These are phyloP conservation scores for Penicillium argentinense DNA, from an alignment of 495 filamentous ascomycete species.

Conservation along the genomic window DNA sequence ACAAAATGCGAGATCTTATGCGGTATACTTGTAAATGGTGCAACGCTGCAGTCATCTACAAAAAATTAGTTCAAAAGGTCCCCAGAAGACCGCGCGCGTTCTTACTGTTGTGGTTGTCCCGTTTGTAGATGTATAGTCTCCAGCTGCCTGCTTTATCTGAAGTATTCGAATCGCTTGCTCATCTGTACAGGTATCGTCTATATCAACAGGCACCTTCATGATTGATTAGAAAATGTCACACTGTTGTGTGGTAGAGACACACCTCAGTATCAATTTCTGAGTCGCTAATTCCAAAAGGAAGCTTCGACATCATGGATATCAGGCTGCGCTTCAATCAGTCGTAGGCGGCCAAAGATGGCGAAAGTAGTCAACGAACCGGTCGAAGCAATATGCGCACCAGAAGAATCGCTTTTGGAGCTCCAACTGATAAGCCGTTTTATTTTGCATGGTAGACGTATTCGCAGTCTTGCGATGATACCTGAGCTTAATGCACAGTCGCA, in stretches of 20 bases:
- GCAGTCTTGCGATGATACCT: conserved; percentile 9
- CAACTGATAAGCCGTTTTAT: conserved; percentile 2
- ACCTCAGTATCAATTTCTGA: conserved; percentile 14
- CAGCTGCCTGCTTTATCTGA: not conserved
- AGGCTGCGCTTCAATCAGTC: not conserved
- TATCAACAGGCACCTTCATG: conserved; percentile 5
- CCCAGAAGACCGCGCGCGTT: no score
- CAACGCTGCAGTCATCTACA: conserved; percentile 14
- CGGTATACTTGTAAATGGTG: conserved; percentile 12
- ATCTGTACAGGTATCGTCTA: conserved; percentile 13
- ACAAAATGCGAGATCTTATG: conserved; percentile 13
- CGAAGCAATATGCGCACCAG: conserved; percentile 19
- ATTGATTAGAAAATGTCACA: not conserved
- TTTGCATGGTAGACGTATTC: not conserved
- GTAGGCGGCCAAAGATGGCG: not conserved
- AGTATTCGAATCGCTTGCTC: conserved; percentile 4
- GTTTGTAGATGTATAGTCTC: not conserved
- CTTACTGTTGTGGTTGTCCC: conserved; percentile 5
- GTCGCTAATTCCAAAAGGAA: conserved; percentile 15
- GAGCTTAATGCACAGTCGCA: conserved; percentile 8
- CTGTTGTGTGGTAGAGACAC: not conserved
- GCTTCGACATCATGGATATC: conserved; percentile 8
- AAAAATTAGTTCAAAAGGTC: no score
- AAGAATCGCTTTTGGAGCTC: conserved; percentile 15
- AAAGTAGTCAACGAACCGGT: conserved; percentile 1